Percentiles rank a stretch among this genome's conserved stretches.
These are phyloP conservation scores for Ormosia emarginata DNA, from an alignment of 306 rosid species.

Conservation along the genomic window DNA sequence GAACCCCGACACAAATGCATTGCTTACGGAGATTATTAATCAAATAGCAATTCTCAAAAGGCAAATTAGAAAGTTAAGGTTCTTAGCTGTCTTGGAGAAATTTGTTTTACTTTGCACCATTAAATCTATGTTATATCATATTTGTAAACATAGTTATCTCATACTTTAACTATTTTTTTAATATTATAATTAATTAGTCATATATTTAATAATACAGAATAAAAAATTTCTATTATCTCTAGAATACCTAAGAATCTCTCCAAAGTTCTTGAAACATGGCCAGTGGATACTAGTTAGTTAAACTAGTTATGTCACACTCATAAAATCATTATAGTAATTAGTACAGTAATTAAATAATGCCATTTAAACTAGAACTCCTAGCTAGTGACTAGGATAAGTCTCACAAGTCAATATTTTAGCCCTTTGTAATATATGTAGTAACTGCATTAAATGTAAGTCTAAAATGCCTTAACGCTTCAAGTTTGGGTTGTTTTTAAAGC, in stretches of 20 bases:
- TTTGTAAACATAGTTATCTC: too few relatives aligned
- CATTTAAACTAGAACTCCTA: background rate
- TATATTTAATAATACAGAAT: too few relatives aligned
- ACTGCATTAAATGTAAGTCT: background rate
- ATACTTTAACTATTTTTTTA: too few relatives aligned
- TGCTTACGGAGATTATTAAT: background rate
- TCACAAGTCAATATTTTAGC: background rate
- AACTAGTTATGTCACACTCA: background rate
- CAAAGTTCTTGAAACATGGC: background rate
- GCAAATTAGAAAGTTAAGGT: background rate
- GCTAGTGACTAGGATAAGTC: background rate
- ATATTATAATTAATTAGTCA: too few relatives aligned
- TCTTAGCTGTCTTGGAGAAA: too few relatives aligned
- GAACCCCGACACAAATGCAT: background rate
- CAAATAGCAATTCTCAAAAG: background rate
- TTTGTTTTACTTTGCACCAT: too few relatives aligned
- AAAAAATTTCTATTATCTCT: too few relatives aligned
- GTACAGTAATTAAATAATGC: background rate
- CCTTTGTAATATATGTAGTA: background rate
- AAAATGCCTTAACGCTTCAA: conserved; percentile 9
- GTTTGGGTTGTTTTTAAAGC: background rate
- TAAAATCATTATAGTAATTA: background rate
- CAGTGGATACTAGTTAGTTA: background rate
- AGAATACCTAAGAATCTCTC: too few relatives aligned
- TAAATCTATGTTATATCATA: too few relatives aligned